Evolutionary conservation across 257 asterid genomes (phyloP).

Genomic region (Plantago major): DNA sequence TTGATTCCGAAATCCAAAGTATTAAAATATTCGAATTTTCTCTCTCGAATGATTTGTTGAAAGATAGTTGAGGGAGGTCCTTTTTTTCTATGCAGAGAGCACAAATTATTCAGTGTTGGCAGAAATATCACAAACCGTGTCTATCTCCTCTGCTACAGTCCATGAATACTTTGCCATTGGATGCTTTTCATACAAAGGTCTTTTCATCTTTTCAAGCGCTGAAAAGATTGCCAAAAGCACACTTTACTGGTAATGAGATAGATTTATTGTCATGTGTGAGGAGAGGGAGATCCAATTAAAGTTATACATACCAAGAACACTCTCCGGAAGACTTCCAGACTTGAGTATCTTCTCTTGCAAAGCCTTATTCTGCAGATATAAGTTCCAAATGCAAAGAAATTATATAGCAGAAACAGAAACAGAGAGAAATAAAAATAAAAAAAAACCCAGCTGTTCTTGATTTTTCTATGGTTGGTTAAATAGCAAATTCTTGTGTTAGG

Average conservation of each 20-base stretch:
- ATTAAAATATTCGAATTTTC: too few relatives aligned
- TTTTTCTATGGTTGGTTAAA: too few relatives aligned
- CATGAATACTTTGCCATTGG: conserved; percentile 98
- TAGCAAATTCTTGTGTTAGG: too few relatives aligned
- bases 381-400: conserved; percentile 12
- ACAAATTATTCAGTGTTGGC: conserved; percentile 1
- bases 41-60: too few relatives aligned
- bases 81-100: background rate
- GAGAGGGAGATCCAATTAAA: conserved; percentile 17
- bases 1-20: too few relatives aligned
- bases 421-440: background rate
- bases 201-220: conserved; percentile 83
- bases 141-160: conserved; percentile 81
- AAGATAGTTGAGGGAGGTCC: too few relatives aligned
- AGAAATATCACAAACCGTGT: conserved; percentile 59
- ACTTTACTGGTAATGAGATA: conserved; percentile 19
- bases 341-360: conserved; percentile 79
- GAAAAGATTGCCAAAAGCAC: conserved; percentile 24
- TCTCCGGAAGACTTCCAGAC: conserved; percentile 71
- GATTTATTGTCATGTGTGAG: conserved; percentile 10
- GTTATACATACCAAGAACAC: conserved; percentile 59
- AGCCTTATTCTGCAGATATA: conserved; percentile 61
- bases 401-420: background rate
- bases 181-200: conserved; percentile 88
- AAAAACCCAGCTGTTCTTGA: background rate